phyloP scores from a whole-genome alignment of 2,329 filamentous ascomycete genomes.

The Dothistroma pini region DNA sequence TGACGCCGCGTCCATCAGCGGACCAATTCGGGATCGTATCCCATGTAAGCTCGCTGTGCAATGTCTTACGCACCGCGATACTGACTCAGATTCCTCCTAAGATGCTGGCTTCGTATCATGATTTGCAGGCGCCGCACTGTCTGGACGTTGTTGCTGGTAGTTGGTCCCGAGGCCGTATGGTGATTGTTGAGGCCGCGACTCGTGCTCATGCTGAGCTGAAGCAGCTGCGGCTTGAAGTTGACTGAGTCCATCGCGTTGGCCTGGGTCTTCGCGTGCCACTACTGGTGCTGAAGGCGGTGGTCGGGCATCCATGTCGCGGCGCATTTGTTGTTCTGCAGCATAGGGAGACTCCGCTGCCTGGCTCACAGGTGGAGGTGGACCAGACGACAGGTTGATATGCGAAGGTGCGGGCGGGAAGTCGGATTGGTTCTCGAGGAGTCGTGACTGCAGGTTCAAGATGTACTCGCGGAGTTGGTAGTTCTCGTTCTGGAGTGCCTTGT shows the following conservation, averaged over 20 bases:
- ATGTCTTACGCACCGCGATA: neutral
- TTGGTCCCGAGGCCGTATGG: constrained; percentile 29
- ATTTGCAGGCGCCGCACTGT: constrained; percentile 1
- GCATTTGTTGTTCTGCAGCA: constrained; percentile 22
- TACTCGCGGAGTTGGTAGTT: constrained; percentile 92
- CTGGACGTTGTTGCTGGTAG: constrained; percentile 13
- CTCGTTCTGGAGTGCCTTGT: constrained; percentile 78
- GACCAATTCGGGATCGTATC: neutral
- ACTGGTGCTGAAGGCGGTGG: constrained; percentile 21
- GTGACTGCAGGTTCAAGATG: constrained; percentile 82
- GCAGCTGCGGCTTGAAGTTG: constrained; percentile 28
- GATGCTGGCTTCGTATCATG: constrained; percentile 13
- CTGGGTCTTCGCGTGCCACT: constrained; percentile 20
- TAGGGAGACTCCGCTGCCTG: constrained; percentile 19
- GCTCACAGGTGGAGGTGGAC: constrained; percentile 32
- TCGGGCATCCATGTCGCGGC: constrained; percentile 23
- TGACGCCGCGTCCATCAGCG: neutral
- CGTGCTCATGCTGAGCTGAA: constrained; percentile 19
- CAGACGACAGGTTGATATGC: constrained; percentile 64
- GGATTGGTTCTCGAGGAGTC: constrained; percentile 76
- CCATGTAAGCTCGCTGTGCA: neutral
- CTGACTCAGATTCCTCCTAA: constrained; percentile 9
- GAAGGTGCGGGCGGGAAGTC: constrained; percentile 81
- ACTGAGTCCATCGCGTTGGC: constrained; percentile 24
- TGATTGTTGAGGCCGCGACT: constrained; percentile 22